phyloP scores from a whole-genome alignment of 768 basidiomycete species.

The Tricholoma terreum region DNA sequence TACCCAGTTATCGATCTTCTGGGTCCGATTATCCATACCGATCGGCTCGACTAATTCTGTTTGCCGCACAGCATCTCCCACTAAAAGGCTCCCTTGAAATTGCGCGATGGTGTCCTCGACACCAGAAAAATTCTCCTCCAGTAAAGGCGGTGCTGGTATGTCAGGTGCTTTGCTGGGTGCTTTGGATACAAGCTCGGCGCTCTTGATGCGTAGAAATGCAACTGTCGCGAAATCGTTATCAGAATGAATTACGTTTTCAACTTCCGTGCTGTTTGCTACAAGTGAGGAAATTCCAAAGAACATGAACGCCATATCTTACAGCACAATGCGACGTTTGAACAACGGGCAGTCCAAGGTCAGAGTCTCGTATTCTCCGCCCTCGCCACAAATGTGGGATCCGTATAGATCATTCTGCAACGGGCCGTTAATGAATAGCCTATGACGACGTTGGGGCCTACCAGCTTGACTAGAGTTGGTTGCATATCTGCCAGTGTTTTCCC shows the following conservation, averaged over 20 bases:
- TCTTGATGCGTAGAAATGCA: slow-evolving; percentile 81
- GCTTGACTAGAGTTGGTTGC: slow-evolving; percentile 63
- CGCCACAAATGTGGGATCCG: slow-evolving; percentile 92
- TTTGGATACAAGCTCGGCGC: slow-evolving; percentile 64
- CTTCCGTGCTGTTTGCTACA: slow-evolving; percentile 45
- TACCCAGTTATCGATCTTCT: slow-evolving; percentile 61
- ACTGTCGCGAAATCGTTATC: slow-evolving; percentile 86
- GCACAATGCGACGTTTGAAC: slow-evolving; percentile 71
- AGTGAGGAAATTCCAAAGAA: slow-evolving; percentile 3
- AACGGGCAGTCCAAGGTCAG: slow-evolving; percentile 87
- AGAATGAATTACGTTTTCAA: slow-evolving; percentile 72
- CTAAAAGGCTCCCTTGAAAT: slow-evolving; percentile 1
- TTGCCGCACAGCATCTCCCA: not conserved
- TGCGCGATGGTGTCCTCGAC: slow-evolving; percentile 23
- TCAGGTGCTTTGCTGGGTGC: slow-evolving; percentile 2
- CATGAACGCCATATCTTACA: slow-evolving; percentile 45
- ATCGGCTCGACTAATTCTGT: not conserved
- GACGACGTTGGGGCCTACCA: slow-evolving; percentile 47
- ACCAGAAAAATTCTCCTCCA: slow-evolving; percentile 42
- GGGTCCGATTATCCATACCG: slow-evolving; percentile 14
- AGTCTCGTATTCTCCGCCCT: slow-evolving; percentile 98
- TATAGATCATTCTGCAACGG: slow-evolving; percentile 67
- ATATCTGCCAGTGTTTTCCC: slow-evolving; percentile 74
- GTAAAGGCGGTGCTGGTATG: slow-evolving; percentile 45
- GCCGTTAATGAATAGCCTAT: not conserved